Base-by-base conservation (phyloP, 805 yeast genomes). In the Candida rishiriensis region DNA sequence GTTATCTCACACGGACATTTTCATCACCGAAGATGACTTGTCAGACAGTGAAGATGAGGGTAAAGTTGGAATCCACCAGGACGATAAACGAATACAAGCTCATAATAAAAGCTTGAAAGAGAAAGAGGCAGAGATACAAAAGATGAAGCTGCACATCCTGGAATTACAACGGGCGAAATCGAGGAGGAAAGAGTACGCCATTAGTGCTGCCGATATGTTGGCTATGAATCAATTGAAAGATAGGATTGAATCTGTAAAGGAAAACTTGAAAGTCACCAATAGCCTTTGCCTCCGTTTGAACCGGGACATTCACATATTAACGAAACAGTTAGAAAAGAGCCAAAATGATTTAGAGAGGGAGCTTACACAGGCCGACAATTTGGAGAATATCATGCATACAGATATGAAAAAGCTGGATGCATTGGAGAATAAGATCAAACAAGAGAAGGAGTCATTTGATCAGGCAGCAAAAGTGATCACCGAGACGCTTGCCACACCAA, bases 391-490 rank as follows among this genome's bases (percentile, higher is more conserved):
- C 13, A 40, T 41, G 34, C 38, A 15, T 17, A 15, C 35, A 33
- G 46, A 43, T 11, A 21, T 30, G 34, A n/a, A 36, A 12, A 47
- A 40, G 14, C 36, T 43, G 36, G 44, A 40, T 16, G 39, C 26
- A 14, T 36, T 40, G 31, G 50, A 51, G 11, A 34, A 33, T 29
- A 33, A 32, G 35, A 18, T 35, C 11, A 39, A 36, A 21, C 42
- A 41, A 13, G 54, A 57, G 21, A 53, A 52, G n/a, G 54, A 50
- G 13, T 69, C 73, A 43, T 78, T 81, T 82, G 87, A 80, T n/a
- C 71, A 79, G 47, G 80, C 74, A 47, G 91, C 83, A 55, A 83
- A 36, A 18, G 14, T n/a, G 14, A 32, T 2, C 33, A 10, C 26
- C 28, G n/a, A 34, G 37, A 16, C 17, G 26, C 18, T 34, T 18